These are phyloP conservation scores for Lichenothelia convexa DNA, from an alignment of 495 filamentous ascomycete species.

Conservation along the genomic window DNA sequence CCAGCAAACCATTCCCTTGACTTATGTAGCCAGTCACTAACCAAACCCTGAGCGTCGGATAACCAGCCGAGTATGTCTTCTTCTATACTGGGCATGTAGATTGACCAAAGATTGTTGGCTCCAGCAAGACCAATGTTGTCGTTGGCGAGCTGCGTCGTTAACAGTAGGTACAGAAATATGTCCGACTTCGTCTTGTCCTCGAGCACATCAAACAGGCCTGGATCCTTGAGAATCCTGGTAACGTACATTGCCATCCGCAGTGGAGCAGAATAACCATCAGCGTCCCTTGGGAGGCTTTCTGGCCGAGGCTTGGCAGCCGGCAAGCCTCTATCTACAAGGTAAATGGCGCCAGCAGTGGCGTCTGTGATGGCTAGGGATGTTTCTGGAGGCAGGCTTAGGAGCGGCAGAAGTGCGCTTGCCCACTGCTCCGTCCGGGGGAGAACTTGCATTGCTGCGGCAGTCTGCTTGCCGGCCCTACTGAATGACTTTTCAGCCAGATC, in stretches of 20 bases:
- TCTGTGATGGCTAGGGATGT: conserved; percentile 53
- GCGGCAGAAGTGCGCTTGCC: conserved; percentile 34
- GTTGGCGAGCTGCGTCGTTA: conserved; percentile 38
- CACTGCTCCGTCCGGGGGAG: conserved; percentile 32
- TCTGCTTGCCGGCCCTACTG: conserved; percentile 18
- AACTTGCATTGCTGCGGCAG: conserved; percentile 21
- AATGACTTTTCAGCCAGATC: conserved; percentile 34
- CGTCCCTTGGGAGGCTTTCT: conserved; percentile 34
- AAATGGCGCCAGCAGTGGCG: conserved; percentile 48
- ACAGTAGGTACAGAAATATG: conserved; percentile 27
- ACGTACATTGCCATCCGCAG: conserved; percentile 57
- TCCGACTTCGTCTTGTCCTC: conserved; percentile 4
- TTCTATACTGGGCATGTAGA: conserved; percentile 29
- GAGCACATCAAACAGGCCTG: conserved; percentile 8
- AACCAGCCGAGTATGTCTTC: conserved; percentile 44
- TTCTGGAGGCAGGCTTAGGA: conserved; percentile 39
- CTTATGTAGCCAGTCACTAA: background rate
- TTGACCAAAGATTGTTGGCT: conserved; percentile 36
- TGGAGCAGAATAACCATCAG: conserved; percentile 46
- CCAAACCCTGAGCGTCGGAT: conserved; percentile 18
- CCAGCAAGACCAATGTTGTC: conserved; percentile 42
- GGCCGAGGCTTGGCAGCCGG: background rate
- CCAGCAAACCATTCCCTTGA: background rate
- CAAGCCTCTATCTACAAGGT: conserved; percentile 32
- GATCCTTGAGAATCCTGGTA: conserved; percentile 30